Evolutionary conservation across 106 monocot species (phyloP), one percentile per base, ranked within the genome.

Genomic region (Dendrobium huoshanense): DNA sequence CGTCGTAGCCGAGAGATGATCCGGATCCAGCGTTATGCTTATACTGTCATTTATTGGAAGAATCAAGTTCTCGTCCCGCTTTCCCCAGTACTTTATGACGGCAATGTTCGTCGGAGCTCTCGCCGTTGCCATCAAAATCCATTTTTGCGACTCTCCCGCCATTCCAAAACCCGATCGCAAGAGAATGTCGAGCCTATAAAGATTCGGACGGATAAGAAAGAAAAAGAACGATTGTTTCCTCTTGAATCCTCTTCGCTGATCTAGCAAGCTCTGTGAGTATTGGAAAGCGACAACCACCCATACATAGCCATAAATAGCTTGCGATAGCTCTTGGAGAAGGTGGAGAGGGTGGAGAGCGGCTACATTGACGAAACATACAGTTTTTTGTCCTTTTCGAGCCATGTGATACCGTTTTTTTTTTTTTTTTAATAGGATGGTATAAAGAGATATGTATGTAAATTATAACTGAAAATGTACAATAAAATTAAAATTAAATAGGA

Each of bases 71-170:
- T 99, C 95, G 78, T 99, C 91, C 29, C 98, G 89, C 90, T 99
- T 99, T 27, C 98, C 98, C 95, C 98, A 95, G 82, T 99, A 99
- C 86, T 99, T 99, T 81, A 99, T 99, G 75, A 99, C 95, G 13
- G 98, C 98, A 25, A 99, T 99, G 85, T 99, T 99, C 41, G 98
- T 99, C 74, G 98, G 98, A 25, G 98, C 79, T 79, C 89, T 86
- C 40, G 87, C 95, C 25, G 98, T 99, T 44, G 87, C 92, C 95
- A 88, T 91, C 75, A 92, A 70, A 27, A 95, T 82, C 98, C 98
- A 99, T 41, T 56, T 83, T 56, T 72, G 51, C 67, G 31, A 9
- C 78, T 58, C 85, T 78, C 48, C 45, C 81, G 77, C 77, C 87
- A 81, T 82, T 74, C 3, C 22, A 74, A 9, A 43, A 4, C 41